phyloP scores from a whole-genome alignment of 2,329 filamentous ascomycete species.

The Hymenoscyphus scutula region DNA sequence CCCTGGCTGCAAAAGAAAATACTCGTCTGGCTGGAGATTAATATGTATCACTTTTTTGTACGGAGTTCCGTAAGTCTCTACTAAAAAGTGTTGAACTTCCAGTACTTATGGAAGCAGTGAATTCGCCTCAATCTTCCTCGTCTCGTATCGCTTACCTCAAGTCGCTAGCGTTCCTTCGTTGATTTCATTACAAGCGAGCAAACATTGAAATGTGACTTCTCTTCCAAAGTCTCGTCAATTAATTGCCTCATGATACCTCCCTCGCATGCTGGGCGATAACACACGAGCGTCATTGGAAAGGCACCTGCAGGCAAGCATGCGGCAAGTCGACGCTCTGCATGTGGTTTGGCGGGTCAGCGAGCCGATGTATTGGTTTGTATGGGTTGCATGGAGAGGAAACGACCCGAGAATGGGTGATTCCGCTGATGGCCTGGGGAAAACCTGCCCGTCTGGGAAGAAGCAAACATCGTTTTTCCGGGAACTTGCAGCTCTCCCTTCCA shows the following conservation, averaged over 20 bases:
- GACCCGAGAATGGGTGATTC: slow-evolving; percentile 1
- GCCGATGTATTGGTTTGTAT: not conserved
- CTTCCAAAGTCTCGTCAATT: not conserved
- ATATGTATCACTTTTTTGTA: too few species aligned
- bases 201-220: not conserved
- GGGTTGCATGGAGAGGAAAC: not conserved
- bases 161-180: too few species aligned
- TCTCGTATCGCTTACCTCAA: too few species aligned
- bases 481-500: not conserved
- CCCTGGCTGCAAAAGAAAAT: not conserved
- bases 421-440: not conserved
- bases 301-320: not conserved
- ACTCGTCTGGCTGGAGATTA: too few species aligned
- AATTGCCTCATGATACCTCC: not conserved
- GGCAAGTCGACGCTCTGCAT: not conserved
- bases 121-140: too few species aligned
- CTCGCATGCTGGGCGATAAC: not conserved
- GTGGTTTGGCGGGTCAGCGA: not conserved
- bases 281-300: not conserved
- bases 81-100: too few species aligned
- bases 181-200: not conserved
- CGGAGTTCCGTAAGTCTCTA: too few species aligned
- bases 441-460: not conserved
- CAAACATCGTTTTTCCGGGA: not conserved
- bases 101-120: too few species aligned